Percentiles rank a stretch among this genome's conserved stretches.
Evolutionary conservation across 1,139 yeast genomes (phyloP).

Genomic region (Candida sanyaensis): DNA sequence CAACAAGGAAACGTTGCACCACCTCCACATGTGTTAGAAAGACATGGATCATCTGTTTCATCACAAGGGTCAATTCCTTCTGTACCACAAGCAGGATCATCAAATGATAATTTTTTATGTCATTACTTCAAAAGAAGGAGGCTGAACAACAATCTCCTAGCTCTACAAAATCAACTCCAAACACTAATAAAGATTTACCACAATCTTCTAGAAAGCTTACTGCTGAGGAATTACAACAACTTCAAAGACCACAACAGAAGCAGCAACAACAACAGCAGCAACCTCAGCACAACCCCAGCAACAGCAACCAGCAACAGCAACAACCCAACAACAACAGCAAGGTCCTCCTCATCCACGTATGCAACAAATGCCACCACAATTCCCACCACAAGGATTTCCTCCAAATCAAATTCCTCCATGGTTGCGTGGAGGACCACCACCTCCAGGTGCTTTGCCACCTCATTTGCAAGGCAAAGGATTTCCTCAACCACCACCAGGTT

Average conservation of each 20-base stretch:
- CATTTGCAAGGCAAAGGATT: slow-evolving; percentile 6
- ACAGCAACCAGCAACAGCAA: slow-evolving; percentile 16
- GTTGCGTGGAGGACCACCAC: slow-evolving; percentile 11
- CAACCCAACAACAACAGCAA: slow-evolving; percentile 14
- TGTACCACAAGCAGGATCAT: slow-evolving; percentile 11
- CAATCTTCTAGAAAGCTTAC: background rate
- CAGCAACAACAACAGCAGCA: slow-evolving; percentile 15
- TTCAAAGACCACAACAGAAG: slow-evolving; percentile 10
- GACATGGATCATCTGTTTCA: slow-evolving; percentile 7
- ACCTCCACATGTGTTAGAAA: slow-evolving; percentile 6
- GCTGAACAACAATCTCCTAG: slow-evolving; percentile 7
- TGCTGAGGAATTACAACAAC: slow-evolving; percentile 11
- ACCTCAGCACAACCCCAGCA: no score
- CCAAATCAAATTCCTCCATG: slow-evolving; percentile 13
- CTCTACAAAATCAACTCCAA: slow-evolving; percentile 14
- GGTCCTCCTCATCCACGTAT: slow-evolving; percentile 11
- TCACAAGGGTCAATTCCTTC: slow-evolving; percentile 9
- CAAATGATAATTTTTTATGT: slow-evolving; percentile 56
- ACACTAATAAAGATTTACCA: slow-evolving; percentile 7
- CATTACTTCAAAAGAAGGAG: slow-evolving; percentile 46
- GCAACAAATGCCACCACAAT: slow-evolving; percentile 8
- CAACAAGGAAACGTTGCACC: slow-evolving; percentile 7
- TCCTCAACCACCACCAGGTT: slow-evolving; percentile 12
- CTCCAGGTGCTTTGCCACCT: slow-evolving; percentile 9
- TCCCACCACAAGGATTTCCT: slow-evolving; percentile 10